These are phyloP conservation scores for Betula pendula DNA, from an alignment of 306 rosid species.

Conservation along the genomic window DNA sequence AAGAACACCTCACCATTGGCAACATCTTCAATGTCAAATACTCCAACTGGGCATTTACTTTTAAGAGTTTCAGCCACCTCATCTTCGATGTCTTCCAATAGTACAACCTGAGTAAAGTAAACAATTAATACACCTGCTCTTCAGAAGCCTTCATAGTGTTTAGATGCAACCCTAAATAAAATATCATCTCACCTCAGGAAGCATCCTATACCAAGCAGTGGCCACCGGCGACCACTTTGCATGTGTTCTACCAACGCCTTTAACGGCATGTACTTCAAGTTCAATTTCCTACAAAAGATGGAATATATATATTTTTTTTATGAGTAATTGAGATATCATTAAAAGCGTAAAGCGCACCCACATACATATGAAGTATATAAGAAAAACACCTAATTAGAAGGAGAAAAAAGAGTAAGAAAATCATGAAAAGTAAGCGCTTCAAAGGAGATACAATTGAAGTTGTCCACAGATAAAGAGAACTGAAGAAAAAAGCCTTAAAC, in stretches of 20 bases:
- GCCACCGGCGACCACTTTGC: slow-evolving; percentile 99
- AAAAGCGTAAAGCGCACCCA: no score
- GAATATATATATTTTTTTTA: not conserved
- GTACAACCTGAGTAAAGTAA: slow-evolving; percentile 49
- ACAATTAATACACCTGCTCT: slow-evolving; percentile 8
- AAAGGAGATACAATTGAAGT: no score
- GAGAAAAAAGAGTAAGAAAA: no score
- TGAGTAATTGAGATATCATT: no score
- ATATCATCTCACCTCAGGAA: slow-evolving; percentile 74
- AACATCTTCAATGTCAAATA: slow-evolving; percentile 91
- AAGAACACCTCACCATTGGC: slow-evolving; percentile 58
- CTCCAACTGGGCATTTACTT: slow-evolving; percentile 67
- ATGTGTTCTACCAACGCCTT: slow-evolving; percentile 90
- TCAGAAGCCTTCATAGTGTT: not conserved
- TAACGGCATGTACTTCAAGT: slow-evolving; percentile 95
- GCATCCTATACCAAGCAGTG: slow-evolving; percentile 98
- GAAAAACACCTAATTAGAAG: no score
- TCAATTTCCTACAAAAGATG: slow-evolving; percentile 73
- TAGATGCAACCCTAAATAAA: slow-evolving; percentile 10
- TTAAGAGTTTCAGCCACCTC: slow-evolving; percentile 70
- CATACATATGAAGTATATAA: no score
- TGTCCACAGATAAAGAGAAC: no score
- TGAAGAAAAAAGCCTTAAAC: no score
- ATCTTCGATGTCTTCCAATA: slow-evolving; percentile 57
- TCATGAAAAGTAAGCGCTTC: no score